Percentiles rank a stretch among this genome's conserved stretches.
phyloP scores from a whole-genome alignment of 225 moss, liverwort and hornwort species.

The Marchantia polymorpha region DNA sequence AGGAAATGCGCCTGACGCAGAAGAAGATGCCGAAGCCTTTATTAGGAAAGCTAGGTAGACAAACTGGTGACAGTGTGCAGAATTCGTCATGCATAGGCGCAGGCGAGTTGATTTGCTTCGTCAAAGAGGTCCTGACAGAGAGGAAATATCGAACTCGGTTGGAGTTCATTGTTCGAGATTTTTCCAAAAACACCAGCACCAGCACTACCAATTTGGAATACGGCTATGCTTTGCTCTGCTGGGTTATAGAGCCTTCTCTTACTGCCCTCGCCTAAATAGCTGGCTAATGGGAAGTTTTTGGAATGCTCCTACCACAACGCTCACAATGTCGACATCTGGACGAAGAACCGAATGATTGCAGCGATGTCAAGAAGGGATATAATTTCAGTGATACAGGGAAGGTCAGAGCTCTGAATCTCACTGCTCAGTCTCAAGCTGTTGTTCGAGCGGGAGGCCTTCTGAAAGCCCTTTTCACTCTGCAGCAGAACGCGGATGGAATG shows the following conservation, averaged over 20 bases:
- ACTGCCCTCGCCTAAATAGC: conserved; percentile 1
- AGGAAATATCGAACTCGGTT: conserved; percentile 9
- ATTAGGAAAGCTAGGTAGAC: background rate
- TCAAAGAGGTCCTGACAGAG: conserved; percentile 1
- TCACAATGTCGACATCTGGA: too few relatives aligned
- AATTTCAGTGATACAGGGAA: too few relatives aligned
- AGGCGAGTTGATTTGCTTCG: conserved; percentile 7
- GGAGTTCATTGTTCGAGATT: conserved; percentile 20
- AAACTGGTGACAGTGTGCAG: conserved; percentile 3
- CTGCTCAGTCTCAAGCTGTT: too few relatives aligned
- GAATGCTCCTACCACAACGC: too few relatives aligned
- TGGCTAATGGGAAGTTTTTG: too few relatives aligned
- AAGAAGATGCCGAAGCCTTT: conserved; percentile 14
- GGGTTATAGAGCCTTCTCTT: conserved; percentile 18
- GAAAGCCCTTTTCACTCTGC: too few relatives aligned
- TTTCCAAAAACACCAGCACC: background rate
- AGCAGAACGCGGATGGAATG: too few relatives aligned
- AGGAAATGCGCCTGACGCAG: background rate
- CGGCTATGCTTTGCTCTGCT: conserved; percentile 17
- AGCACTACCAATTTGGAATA: conserved; percentile 8
- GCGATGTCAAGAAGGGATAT: too few relatives aligned
- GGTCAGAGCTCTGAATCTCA: too few relatives aligned
- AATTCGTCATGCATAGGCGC: conserved; percentile 16
- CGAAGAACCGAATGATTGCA: too few relatives aligned
- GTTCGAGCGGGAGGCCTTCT: too few relatives aligned